A percentile compares a stretch with the other conserved stretches of the same genome.
These are phyloP conservation scores for Meyerozyma sp. DNA, from an alignment of 1,139 yeast species.

Conservation along the genomic window DNA sequence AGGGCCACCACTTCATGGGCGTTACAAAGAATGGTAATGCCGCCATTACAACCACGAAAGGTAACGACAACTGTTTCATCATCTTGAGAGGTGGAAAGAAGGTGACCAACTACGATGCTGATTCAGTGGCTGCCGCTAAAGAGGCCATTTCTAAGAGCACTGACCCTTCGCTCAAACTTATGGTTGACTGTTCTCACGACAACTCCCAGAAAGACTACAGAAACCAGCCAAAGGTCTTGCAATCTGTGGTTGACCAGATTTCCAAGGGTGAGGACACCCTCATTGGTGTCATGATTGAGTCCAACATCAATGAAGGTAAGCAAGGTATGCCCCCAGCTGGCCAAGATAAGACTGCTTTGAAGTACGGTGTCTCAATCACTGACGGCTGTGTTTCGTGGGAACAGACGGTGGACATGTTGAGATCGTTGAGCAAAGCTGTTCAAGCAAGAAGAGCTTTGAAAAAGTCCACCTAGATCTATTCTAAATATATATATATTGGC, in stretches of 20 bases:
- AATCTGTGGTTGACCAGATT: slow-evolving; percentile 75
- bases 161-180: slow-evolving; percentile 45
- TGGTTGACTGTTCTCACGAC: slow-evolving; percentile 98
- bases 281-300: slow-evolving; percentile 95
- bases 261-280: slow-evolving; percentile 72
- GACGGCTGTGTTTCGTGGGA: slow-evolving; percentile 97
- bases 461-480: neutral
- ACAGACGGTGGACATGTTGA: slow-evolving; percentile 75
- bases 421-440: slow-evolving; percentile 75
- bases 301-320: slow-evolving; percentile 87
- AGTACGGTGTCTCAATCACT: slow-evolving; percentile 94
- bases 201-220: slow-evolving; percentile 91
- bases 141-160: slow-evolving; percentile 37
- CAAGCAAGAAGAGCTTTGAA: slow-evolving; percentile 58
- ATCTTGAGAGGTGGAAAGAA: slow-evolving; percentile 93
- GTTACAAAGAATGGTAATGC: slow-evolving; percentile 96
- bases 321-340: slow-evolving; percentile 68
- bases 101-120: slow-evolving; percentile 87
- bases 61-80: slow-evolving; percentile 84
- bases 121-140: slow-evolving; percentile 73
- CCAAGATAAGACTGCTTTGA: slow-evolving; percentile 58
- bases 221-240: slow-evolving; percentile 88
- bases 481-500: neutral
- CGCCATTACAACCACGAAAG: slow-evolving; percentile 93
- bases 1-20: slow-evolving; percentile 93